phyloP scores from a whole-genome alignment of 495 filamentous ascomycete genomes.

The Daldinia grandis region DNA sequence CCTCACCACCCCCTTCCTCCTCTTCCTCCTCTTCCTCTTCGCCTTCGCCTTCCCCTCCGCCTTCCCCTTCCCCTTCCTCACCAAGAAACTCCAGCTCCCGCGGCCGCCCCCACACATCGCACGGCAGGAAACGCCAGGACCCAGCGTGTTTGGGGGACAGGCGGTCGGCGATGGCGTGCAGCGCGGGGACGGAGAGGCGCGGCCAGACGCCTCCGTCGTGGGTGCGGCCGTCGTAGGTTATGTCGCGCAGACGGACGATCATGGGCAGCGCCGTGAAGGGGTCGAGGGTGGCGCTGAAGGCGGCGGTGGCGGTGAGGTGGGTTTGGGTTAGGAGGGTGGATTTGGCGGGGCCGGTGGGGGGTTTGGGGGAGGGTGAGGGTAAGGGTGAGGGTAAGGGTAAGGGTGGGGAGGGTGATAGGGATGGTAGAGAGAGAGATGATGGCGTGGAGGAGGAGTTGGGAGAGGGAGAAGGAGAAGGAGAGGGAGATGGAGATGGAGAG shows the following conservation, averaged over 20 bases:
- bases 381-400: neutral
- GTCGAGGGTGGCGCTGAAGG: slow-evolving; percentile 10
- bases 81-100: slow-evolving; percentile 44
- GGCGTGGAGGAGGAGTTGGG: neutral
- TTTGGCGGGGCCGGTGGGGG: slow-evolving; percentile 1
- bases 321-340: slow-evolving; percentile 23
- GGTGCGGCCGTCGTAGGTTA: slow-evolving; percentile 10
- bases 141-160: slow-evolving; percentile 43
- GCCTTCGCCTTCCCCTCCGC: neutral
- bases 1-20: too few relatives aligned
- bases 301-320: slow-evolving; percentile 19
- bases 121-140: slow-evolving; percentile 55
- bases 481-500: neutral
- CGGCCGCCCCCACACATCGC: slow-evolving; percentile 46
- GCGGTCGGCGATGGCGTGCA: slow-evolving; percentile 42
- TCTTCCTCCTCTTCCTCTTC: neutral
- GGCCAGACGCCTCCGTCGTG: slow-evolving; percentile 43
- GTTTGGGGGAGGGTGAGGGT: neutral
- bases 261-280: slow-evolving; percentile 37
- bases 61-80: slow-evolving; percentile 2
- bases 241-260: slow-evolving; percentile 36
- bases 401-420: neutral
- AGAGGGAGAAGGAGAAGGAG: neutral
- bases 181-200: slow-evolving; percentile 44
- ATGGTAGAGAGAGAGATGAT: neutral